These are phyloP conservation scores for Phyllosticta citribraziliensis DNA, from an alignment of 2,329 filamentous ascomycete species.

Conservation along the genomic window DNA sequence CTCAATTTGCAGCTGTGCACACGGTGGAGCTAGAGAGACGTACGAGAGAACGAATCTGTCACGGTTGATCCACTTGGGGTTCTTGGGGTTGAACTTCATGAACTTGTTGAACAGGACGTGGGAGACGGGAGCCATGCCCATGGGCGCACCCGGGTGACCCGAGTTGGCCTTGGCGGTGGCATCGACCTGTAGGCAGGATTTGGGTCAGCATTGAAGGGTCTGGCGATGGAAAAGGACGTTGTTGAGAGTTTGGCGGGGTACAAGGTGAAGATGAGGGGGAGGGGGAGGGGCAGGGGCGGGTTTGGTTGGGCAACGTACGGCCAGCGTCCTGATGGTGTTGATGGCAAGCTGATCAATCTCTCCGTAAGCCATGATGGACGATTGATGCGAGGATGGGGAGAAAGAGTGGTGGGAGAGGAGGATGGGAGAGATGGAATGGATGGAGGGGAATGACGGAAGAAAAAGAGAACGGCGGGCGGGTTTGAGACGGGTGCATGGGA, in stretches of 20 bases:
- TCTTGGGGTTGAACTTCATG: constrained; percentile 99
- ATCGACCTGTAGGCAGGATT: constrained; percentile 63
- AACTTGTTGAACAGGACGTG: constrained; percentile 99
- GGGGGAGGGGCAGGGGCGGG: constrained; percentile 8
- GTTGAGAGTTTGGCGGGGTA: constrained; percentile 7
- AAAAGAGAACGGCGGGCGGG: constrained; percentile 8
- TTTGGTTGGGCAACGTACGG: constrained; percentile 54
- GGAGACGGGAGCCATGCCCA: constrained; percentile 90
- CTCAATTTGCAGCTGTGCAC: background rate
- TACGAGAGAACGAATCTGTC: constrained; percentile 99
- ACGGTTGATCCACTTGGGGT: constrained; percentile 92
- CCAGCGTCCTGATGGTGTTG: constrained; percentile 95
- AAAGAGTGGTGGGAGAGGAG: constrained; percentile 12
- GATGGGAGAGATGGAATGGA: background rate
- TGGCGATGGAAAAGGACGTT: constrained; percentile 15
- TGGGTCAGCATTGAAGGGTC: constrained; percentile 26
- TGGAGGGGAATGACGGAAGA: constrained; percentile 9
- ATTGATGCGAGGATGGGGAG: constrained; percentile 11
- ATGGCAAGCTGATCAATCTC: constrained; percentile 84
- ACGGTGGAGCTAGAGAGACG: constrained; percentile 35
- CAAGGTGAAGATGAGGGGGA: constrained; percentile 13
- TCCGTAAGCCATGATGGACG: constrained; percentile 69
- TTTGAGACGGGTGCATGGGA: background rate
- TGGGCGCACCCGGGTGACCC: constrained; percentile 95
- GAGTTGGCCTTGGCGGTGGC: constrained; percentile 93